phyloP scores from a whole-genome alignment of 1,139 yeast species.

The Saccharomyces pastorianus region DNA sequence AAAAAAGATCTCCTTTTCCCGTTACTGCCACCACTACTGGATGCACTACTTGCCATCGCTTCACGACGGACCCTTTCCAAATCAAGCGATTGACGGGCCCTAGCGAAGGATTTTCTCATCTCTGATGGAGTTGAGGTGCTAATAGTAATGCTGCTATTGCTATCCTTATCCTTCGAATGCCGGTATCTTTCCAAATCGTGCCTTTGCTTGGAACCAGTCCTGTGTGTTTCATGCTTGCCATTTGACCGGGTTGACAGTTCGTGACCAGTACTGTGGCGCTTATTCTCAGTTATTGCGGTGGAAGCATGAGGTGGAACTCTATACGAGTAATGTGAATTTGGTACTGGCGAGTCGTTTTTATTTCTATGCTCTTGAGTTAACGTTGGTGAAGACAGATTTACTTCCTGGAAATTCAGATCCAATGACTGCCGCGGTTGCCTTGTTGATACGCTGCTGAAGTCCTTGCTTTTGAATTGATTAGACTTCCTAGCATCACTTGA shows the following conservation, averaged over 20 bases:
- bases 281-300: slow-evolving; percentile 1
- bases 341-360: slow-evolving; percentile 3
- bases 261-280: slow-evolving; percentile 1
- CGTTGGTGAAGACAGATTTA: slow-evolving; percentile 23
- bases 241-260: slow-evolving; percentile 1
- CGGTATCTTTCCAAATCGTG: slow-evolving; percentile 15
- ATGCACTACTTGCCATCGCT: slow-evolving; percentile 12
- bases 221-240: background rate
- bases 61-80: slow-evolving; percentile 24
- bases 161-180: slow-evolving; percentile 9
- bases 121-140: slow-evolving; percentile 11
- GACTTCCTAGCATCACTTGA: background rate
- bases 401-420: slow-evolving; percentile 26
- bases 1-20: slow-evolving; percentile 24
- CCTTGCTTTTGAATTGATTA: background rate
- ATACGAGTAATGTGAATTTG: background rate
- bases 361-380: slow-evolving; percentile 8
- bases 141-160: slow-evolving; percentile 14
- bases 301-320: slow-evolving; percentile 4
- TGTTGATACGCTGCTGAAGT: slow-evolving; percentile 3
- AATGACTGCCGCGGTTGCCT: slow-evolving; percentile 16
- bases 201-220: slow-evolving; percentile 8
- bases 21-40: slow-evolving; percentile 7
- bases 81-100: slow-evolving; percentile 26
- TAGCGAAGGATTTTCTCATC: slow-evolving; percentile 19